Percentiles rank a stretch among this genome's conserved stretches.
Conservation (phyloP, 2,329 filamentous ascomycete genomes). For the Gliomastix tumulicola region DNA sequence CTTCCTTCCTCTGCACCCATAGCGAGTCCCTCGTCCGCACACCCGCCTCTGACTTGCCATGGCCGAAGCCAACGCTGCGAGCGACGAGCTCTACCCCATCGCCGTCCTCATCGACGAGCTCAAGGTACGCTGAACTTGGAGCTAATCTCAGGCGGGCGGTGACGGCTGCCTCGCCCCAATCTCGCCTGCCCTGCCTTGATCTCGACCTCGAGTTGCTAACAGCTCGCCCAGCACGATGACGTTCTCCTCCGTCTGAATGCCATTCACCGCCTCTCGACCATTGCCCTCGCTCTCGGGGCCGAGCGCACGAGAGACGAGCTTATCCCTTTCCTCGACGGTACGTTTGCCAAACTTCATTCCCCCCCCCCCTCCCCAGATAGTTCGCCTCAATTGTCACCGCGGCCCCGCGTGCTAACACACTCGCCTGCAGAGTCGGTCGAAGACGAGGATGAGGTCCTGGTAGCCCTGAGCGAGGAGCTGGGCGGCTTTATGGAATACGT, state of each 20-base stretch:
- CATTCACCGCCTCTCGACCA: slow-evolving; percentile 95
- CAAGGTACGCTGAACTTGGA: no score
- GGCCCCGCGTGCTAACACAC: slow-evolving; percentile 10
- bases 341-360: slow-evolving; percentile 28
- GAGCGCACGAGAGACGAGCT: slow-evolving; percentile 97
- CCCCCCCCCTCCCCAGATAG: slow-evolving; percentile 9
- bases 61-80: slow-evolving; percentile 83
- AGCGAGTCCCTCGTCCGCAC: background rate
- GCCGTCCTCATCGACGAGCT: slow-evolving; percentile 99
- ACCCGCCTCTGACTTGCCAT: slow-evolving; percentile 43
- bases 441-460: slow-evolving; percentile 97
- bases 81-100: slow-evolving; percentile 99
- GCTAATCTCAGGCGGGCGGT: no score
- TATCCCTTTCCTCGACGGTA: slow-evolving; percentile 98
- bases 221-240: slow-evolving; percentile 75
- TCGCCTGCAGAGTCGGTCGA: slow-evolving; percentile 79
- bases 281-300: slow-evolving; percentile 89
- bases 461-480: slow-evolving; percentile 93
- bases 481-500: slow-evolving; percentile 97
- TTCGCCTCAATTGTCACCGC: no score
- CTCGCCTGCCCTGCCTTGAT: no score
- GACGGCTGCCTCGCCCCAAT: slow-evolving; percentile 7
- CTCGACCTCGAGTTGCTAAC: slow-evolving; percentile 13
- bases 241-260: slow-evolving; percentile 96
- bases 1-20: slow-evolving; percentile 27